Percentiles rank a stretch among this genome's conserved stretches.
Evolutionary conservation across 768 basidiomycete genomes (phyloP).

Genomic region (Lanmaoa pseudosensibilis): DNA sequence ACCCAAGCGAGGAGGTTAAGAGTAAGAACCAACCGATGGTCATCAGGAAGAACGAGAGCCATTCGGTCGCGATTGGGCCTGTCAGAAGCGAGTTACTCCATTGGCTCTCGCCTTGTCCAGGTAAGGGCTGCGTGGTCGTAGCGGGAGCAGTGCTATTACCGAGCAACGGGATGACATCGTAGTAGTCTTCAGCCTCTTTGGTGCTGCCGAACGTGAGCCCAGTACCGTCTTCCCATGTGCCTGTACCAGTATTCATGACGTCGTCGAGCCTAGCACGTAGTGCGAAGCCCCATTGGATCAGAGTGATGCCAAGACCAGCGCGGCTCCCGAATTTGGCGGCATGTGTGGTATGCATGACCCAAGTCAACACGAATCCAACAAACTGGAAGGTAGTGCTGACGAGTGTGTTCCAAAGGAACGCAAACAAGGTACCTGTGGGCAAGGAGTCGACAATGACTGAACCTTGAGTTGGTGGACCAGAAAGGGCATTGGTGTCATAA

Average conservation of each 20-base stretch:
- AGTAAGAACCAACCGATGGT: slow-evolving; percentile 87
- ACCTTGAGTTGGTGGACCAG: slow-evolving; percentile 42
- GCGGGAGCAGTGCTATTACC: slow-evolving; percentile 29
- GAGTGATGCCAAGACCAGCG: slow-evolving; percentile 92
- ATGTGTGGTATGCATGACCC: slow-evolving; percentile 91
- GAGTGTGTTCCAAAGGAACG: slow-evolving; percentile 89
- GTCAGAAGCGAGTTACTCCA: slow-evolving; percentile 45
- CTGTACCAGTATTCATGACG: slow-evolving; percentile 31
- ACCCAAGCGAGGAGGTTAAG: slow-evolving; percentile 86
- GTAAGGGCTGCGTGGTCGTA: slow-evolving; percentile 6
- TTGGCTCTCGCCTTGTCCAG: slow-evolving; percentile 15
- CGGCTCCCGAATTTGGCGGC: slow-evolving; percentile 91
- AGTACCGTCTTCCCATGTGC: slow-evolving; percentile 30
- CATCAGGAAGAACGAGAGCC: slow-evolving; percentile 95
- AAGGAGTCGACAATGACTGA: slow-evolving; percentile 91
- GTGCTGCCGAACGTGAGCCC: slow-evolving; percentile 45
- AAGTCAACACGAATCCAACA: slow-evolving; percentile 89
- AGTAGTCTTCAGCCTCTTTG: slow-evolving; percentile 47
- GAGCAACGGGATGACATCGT: slow-evolving; percentile 28
- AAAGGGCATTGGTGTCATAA: slow-evolving; percentile 44
- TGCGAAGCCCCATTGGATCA: slow-evolving; percentile 94
- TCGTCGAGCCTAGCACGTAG: slow-evolving; percentile 57
- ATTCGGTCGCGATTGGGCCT: slow-evolving; percentile 80
- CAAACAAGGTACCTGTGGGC: slow-evolving; percentile 78
- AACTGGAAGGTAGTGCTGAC: slow-evolving; percentile 98